Base-by-base conservation (phyloP, 257 asterid genomes). In the Hygrophila difformis region DNA sequence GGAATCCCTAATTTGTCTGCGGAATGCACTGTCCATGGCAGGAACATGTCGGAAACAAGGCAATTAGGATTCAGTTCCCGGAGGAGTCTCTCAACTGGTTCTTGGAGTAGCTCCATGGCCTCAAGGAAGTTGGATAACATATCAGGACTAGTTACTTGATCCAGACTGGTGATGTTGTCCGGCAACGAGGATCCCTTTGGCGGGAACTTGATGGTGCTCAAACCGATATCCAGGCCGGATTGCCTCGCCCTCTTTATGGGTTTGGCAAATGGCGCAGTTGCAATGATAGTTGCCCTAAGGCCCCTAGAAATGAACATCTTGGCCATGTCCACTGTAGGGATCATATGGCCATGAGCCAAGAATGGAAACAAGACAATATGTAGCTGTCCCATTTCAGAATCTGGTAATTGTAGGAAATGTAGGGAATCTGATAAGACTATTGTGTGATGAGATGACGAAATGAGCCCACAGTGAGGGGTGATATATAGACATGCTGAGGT, bases 341-440 rank as follows among this genome's bases (percentile, higher is more conserved):
- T 73, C 74, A 76, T 62, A 70, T 81, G 84, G 24, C 83, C 87
- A 12, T 77, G 75, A 18, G 81, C 84, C 76, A 77, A 41, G 7
- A 60, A 1, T 0, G 87, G 87, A 8, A 73, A 39, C 13, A 81
- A 53, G 23, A 47, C 48, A 16, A 76, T 35, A 31, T 66, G 77
- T 6, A 65, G 44, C 44, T 46, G 56, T 23, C 59, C 45, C 81
- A 33, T 33, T 4, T 33, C 12, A 5, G 29, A 24, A 24, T 3
- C 29, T 7, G 29, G 3, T n/a, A n/a, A n/a, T n/a, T n/a, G n/a
- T n/a, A n/a, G n/a, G n/a, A n/a, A n/a, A n/a, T n/a, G n/a, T n/a
- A n/a, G n/a, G 37, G 37, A 33, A 33, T 33, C 12, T 33, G 37
- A 33, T 33, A 12, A 8, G 31, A 26, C 8, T 26, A 5, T 0